These are phyloP conservation scores for Coemansia sp. DNA, from an alignment of 192 early-diverging fungal species.

Conservation along the genomic window DNA sequence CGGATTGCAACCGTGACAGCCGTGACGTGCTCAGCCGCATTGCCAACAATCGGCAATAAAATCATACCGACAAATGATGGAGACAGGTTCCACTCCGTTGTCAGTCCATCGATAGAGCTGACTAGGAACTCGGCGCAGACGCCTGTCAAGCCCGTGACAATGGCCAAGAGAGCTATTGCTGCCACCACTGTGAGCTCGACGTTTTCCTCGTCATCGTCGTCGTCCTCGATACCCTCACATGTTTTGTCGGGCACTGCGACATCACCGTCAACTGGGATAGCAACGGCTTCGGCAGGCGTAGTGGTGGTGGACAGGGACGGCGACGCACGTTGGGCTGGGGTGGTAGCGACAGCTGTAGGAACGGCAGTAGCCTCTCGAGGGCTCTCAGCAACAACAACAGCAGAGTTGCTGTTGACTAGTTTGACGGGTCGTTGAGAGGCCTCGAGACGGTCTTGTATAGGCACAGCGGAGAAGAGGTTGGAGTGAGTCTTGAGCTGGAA, in stretches of 20 bases:
- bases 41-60: constrained; percentile 89
- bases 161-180: constrained; percentile 60
- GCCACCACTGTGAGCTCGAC: constrained; percentile 61
- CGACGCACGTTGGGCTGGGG: constrained; percentile 11
- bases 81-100: constrained; percentile 69
- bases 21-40: constrained; percentile 87
- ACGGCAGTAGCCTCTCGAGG: constrained; percentile 17
- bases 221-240: constrained; percentile 22
- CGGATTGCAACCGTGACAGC: constrained; percentile 79
- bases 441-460: constrained; percentile 31
- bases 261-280: constrained; percentile 1
- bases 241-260: neutral
- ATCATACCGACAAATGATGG: constrained; percentile 92
- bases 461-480: constrained; percentile 58
- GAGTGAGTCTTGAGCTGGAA: constrained; percentile 86
- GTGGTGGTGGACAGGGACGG: neutral
- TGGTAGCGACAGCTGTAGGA: constrained; percentile 9
- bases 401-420: neutral
- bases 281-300: constrained; percentile 10
- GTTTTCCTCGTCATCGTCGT: constrained; percentile 68
- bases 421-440: constrained; percentile 35
- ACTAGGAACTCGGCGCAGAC: constrained; percentile 89
- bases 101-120: constrained; percentile 77
- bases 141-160: constrained; percentile 72
- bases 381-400: constrained; percentile 6